These are phyloP conservation scores for Ganoderma boninense DNA, from an alignment of 1,284 basidiomycete species.

Conservation along the genomic window DNA sequence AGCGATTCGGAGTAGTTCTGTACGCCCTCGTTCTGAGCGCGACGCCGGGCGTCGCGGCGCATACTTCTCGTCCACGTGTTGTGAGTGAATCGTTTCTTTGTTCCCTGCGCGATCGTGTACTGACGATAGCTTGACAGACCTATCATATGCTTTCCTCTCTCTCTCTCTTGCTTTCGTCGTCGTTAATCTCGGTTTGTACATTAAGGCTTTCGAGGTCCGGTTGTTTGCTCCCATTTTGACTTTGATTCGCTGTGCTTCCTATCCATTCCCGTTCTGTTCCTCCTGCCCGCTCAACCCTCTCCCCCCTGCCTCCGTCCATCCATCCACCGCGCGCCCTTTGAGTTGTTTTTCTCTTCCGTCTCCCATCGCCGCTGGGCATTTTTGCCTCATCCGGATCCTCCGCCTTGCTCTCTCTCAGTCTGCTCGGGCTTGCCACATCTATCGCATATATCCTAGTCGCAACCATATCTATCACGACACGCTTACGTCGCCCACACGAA, in stretches of 20 bases:
- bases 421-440: slow-evolving; percentile 18
- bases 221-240: not conserved
- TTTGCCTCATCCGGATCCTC: slow-evolving; percentile 18
- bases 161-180: slow-evolving; percentile 3
- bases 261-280: slow-evolving; percentile 1
- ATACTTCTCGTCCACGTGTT: slow-evolving; percentile 9
- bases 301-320: too few species aligned
- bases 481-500: slow-evolving; percentile 22
- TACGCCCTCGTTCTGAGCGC: slow-evolving; percentile 7
- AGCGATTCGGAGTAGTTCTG: not conserved
- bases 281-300: not conserved
- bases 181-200: slow-evolving; percentile 7
- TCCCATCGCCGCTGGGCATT: slow-evolving; percentile 20
- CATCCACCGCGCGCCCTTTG: slow-evolving; percentile 1
- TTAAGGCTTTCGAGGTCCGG: slow-evolving; percentile 12
- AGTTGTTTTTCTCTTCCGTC: slow-evolving; percentile 18
- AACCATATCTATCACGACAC: slow-evolving; percentile 25
- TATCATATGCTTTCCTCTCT: not conserved
- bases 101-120: not conserved
- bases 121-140: not conserved
- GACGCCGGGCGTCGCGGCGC: slow-evolving; percentile 12
- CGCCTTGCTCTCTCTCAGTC: slow-evolving; percentile 10
- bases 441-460: slow-evolving; percentile 19
- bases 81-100: not conserved
- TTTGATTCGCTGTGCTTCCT: not conserved